Base-by-base conservation (phyloP, 139 green algal genomes). In the Yamagishiella unicocca region DNA sequence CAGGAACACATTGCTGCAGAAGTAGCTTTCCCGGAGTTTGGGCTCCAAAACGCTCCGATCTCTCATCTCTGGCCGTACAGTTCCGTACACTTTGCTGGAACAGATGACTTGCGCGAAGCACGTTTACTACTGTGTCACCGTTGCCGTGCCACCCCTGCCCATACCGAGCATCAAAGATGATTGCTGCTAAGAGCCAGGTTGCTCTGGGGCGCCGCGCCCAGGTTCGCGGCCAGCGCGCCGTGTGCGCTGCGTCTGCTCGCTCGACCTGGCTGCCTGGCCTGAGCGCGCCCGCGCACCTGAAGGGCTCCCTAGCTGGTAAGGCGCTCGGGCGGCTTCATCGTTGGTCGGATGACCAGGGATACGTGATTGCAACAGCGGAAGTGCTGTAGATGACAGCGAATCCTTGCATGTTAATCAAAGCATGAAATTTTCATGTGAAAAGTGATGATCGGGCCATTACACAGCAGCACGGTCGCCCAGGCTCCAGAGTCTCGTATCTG, bases 301-400 rank as follows among this genome's bases (percentile, higher is more conserved):
- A 92, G 55, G 91, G 91, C 82, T 38, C 25, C 10, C 82, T 94
- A 45, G 87, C 89, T 27, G 91, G 91, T 72, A 90, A 94, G 81
- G 31, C 50, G 50, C 50, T 58, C 14, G 50, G 50, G 12, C 50
- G 17, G n/a, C n/a, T n/a, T n/a, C n/a, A n/a, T n/a, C n/a, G n/a
- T n/a, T n/a, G n/a, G n/a, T n/a, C n/a, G n/a, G n/a, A n/a, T n/a
- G n/a, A n/a, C n/a, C n/a, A n/a, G n/a, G n/a, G n/a, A n/a, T n/a
- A n/a, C n/a, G n/a, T n/a, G n/a, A n/a, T n/a, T n/a, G n/a, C n/a
- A n/a, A n/a, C n/a, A n/a, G n/a, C n/a, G n/a, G n/a, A n/a, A n/a
- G n/a, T n/a, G n/a, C n/a, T n/a, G n/a, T n/a, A n/a, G n/a, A n/a
- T n/a, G n/a, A n/a, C n/a, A n/a, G n/a, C n/a, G n/a, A n/a, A n/a